A percentile compares a stretch with the other conserved stretches of the same genome.
phyloP scores from a whole-genome alignment of 495 filamentous ascomycete species.

The Penicillium angulare region DNA sequence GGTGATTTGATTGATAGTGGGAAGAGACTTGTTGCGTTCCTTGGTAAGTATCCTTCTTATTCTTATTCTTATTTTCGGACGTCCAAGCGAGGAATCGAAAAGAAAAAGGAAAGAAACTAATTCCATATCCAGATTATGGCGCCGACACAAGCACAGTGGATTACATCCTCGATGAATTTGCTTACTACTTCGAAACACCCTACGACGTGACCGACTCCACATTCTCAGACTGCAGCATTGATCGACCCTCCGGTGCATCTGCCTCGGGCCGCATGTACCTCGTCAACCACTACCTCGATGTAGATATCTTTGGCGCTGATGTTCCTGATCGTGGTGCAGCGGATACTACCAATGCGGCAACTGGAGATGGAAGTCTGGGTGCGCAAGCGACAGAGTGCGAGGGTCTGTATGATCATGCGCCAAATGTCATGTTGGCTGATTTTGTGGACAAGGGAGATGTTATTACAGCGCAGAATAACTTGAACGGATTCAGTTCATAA shows the following conservation, averaged over 20 bases:
- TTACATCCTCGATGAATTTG: conserved; percentile 69
- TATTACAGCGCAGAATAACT: conserved; percentile 52
- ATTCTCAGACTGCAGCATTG: conserved; percentile 56
- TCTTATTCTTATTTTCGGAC: neutral
- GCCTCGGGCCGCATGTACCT: conserved; percentile 54
- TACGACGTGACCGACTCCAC: conserved; percentile 55
- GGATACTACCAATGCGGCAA: conserved; percentile 54
- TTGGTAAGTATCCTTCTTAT: conserved; percentile 39
- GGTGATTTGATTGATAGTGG: conserved; percentile 57
- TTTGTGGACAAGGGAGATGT: conserved; percentile 63
- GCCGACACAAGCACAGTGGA: conserved; percentile 46
- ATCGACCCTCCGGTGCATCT: conserved; percentile 54
- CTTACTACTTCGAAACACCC: conserved; percentile 69
- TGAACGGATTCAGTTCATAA: conserved; percentile 54
- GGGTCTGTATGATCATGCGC: conserved; percentile 51
- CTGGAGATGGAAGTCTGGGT: conserved; percentile 55
- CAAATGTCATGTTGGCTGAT: conserved; percentile 64
- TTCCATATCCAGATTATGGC: conserved; percentile 42
- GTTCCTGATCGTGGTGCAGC: conserved; percentile 57
- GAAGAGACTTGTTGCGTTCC: conserved; percentile 61
- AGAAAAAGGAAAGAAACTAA: neutral
- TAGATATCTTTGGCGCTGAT: conserved; percentile 44
- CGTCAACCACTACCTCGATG: conserved; percentile 49
- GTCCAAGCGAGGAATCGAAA: no score
- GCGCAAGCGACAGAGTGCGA: conserved; percentile 53